Conservation (phyloP, 2,329 filamentous ascomycete species). For the Botryotinia narcissicola region DNA sequence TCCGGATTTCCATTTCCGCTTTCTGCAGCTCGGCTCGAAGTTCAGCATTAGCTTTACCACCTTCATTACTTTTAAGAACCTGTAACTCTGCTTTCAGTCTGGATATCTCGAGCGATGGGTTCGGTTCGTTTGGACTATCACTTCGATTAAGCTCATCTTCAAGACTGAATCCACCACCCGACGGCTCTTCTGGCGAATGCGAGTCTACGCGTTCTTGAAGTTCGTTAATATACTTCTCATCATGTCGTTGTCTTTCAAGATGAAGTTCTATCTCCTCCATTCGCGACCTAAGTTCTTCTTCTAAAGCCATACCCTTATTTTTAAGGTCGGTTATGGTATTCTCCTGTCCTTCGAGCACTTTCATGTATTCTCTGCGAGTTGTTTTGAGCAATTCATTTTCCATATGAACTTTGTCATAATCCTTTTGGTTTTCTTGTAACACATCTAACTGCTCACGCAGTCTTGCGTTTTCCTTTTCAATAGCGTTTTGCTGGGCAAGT, state of each 20-base stretch:
- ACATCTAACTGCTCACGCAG: constrained; percentile 55
- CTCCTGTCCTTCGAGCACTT: constrained; percentile 40
- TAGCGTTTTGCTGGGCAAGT: constrained; percentile 54
- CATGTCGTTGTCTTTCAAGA: constrained; percentile 44
- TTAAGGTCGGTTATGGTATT: constrained; percentile 40
- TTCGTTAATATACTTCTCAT: constrained; percentile 42
- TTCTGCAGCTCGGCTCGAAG: constrained; percentile 57
- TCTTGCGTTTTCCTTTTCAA: constrained; percentile 55
- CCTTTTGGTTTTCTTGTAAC: constrained; percentile 48
- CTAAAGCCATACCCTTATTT: constrained; percentile 43
- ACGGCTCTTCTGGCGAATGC: constrained; percentile 26
- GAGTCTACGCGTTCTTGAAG: constrained; percentile 17
- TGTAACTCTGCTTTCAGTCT: constrained; percentile 62
- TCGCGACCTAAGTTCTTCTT: constrained; percentile 43
- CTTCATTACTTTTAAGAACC: constrained; percentile 53
- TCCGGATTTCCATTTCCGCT: constrained; percentile 49
- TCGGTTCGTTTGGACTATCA: constrained; percentile 40
- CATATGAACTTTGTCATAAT: constrained; percentile 35
- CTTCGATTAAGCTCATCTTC: constrained; percentile 57
- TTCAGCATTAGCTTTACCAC: constrained; percentile 52
- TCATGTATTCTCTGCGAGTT: constrained; percentile 42
- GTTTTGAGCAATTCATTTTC: constrained; percentile 38
- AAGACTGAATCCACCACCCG: constrained; percentile 45
- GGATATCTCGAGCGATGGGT: constrained; percentile 51
- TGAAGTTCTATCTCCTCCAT: constrained; percentile 35